phyloP scores from a whole-genome alignment of 164 flowering plant genomes.

The Taxillus chinensis region DNA sequence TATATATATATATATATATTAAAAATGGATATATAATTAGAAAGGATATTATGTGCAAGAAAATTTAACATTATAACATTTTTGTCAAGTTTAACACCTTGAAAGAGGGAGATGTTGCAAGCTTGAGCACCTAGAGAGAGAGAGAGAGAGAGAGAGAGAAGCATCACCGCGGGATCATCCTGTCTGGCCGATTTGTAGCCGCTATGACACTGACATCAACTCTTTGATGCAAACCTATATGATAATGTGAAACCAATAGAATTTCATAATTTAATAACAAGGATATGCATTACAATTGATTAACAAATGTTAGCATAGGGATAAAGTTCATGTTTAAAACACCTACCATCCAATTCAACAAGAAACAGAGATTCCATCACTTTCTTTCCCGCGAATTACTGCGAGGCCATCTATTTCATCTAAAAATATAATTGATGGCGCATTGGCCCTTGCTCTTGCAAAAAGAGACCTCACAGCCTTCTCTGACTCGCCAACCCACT shows the following conservation, averaged over 20 bases:
- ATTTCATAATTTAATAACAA: too few relatives aligned
- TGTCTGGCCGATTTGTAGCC: constrained; percentile 97
- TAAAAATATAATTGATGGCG: constrained; percentile 90
- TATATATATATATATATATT: too few relatives aligned
- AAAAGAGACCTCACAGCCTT: constrained; percentile 87
- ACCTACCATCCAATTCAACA: constrained; percentile 90
- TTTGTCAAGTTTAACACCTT: background rate
- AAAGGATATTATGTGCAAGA: too few relatives aligned
- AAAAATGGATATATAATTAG: too few relatives aligned
- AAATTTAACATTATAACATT: too few relatives aligned
- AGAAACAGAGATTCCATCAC: constrained; percentile 86
- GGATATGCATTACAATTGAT: too few relatives aligned
- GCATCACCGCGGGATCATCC: constrained; percentile 90
- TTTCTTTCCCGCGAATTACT: constrained; percentile 74
- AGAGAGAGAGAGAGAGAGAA: too few relatives aligned
- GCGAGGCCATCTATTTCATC: constrained; percentile 98
- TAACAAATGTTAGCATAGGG: too few relatives aligned
- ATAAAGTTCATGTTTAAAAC: background rate
- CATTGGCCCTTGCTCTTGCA: constrained; percentile 89
- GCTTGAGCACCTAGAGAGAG: constrained; percentile 64
- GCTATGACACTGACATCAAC: constrained; percentile 89
- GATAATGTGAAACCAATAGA: too few relatives aligned
- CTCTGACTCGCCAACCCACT: constrained; percentile 99
- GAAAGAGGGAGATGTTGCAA: background rate
- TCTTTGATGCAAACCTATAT: constrained; percentile 77